Conservation (phyloP, 495 filamentous ascomycete genomes). For the Talaromyces trachyspermus region DNA sequence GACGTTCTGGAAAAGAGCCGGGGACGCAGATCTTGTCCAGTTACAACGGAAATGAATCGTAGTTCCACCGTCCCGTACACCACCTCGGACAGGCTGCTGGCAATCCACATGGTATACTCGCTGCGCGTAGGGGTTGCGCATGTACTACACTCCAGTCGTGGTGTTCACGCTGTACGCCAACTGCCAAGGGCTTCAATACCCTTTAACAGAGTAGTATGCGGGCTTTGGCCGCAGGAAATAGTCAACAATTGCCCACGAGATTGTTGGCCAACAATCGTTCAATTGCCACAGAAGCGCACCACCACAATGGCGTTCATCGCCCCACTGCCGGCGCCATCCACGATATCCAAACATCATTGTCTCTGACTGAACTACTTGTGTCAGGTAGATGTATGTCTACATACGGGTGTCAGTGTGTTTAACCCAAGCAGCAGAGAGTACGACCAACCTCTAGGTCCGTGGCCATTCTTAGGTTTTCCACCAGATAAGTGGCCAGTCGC, state of each 20-base stretch:
- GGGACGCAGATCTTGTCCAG: conserved; percentile 56
- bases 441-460: conserved; percentile 45
- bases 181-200: conserved; percentile 65
- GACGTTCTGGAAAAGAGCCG: conserved; percentile 44
- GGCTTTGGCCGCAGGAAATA: conserved; percentile 81
- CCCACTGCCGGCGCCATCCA: conserved; percentile 91
- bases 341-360: conserved; percentile 85
- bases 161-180: conserved; percentile 68
- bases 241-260: conserved; percentile 80
- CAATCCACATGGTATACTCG: conserved; percentile 72
- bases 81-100: conserved; percentile 55
- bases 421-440: conserved; percentile 3
- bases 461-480: conserved; percentile 70
- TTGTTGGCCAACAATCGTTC: conserved; percentile 96
- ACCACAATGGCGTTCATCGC: conserved; percentile 67
- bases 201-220: conserved; percentile 88
- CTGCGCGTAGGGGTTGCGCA: conserved; percentile 49
- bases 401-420: background rate
- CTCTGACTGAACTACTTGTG: conserved; percentile 88
- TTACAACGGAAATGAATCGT: conserved; percentile 64
- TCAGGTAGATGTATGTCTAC: conserved; percentile 79
- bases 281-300: conserved; percentile 94
- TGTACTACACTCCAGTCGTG: conserved; percentile 59
- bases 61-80: conserved; percentile 54
- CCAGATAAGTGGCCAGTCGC: conserved; percentile 79